Evolutionary conservation across 2,329 filamentous ascomycete genomes (phyloP), one percentile per base, ranked within the genome.

Genomic region (Biscogniauxia mediterranea): DNA sequence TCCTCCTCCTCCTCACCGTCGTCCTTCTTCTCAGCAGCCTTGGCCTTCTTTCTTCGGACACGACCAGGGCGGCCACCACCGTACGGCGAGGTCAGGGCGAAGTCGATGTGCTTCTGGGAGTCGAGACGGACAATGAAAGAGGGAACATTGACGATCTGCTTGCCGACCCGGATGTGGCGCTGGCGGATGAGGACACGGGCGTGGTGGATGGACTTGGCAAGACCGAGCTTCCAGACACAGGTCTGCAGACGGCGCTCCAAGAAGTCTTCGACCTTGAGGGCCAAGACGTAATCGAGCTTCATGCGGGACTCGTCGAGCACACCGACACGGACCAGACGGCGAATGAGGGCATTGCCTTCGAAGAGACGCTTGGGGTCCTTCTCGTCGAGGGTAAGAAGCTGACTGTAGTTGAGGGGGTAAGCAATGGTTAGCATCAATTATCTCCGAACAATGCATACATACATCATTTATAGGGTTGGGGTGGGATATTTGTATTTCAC

Each of bases 281-380:
- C 95, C 79, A 99, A 86, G 79, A 99, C 95, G 90, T 99, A 97
- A 97, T 99, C 95, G 88, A 99, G 95, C 91, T 97, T 99, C 95
- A 99, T 99, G 89, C 95, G 95, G 80, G 93, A 93, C 87, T 99
- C 95, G 81, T 99, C 95, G 78, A 99, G 92, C 78, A 99, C 95
- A 92, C 95, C 95, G 80, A 98, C 93, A 81, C 95, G 95, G 73
- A 99, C 95, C 73, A 99, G 93, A 91, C 95, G 95, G 81, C 95
- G 95, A 90, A 99, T 99, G 81, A 99, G 89, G 80, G 95, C 95
- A 83, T 99, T 99, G 84, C 95, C 95, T 89, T 99, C 95, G 88
- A 99, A 99, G 73, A 99, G 93, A 85, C 95, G 93, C 90, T 98
- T 98, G 81, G 95, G 95, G 85, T 99, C 95, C 87, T 99, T 99